A percentile compares a stretch with the other conserved stretches of the same genome.
These are phyloP conservation scores for Cadophora luteo-olivacea DNA, from an alignment of 2,329 filamentous ascomycete genomes.

Conservation along the genomic window DNA sequence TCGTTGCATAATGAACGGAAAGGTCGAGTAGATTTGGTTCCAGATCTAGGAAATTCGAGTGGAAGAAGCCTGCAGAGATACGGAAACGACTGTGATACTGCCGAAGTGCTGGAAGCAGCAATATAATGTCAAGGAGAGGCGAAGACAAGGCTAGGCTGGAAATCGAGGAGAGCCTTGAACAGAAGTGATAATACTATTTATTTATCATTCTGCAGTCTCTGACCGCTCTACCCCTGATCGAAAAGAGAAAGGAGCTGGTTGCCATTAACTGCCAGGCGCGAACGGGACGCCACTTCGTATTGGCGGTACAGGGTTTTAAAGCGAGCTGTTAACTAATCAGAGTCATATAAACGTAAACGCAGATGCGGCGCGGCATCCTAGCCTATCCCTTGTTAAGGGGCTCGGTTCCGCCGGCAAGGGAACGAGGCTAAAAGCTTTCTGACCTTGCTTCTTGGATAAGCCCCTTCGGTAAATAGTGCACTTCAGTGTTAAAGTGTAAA, in stretches of 20 bases:
- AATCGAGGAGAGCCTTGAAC: too few species aligned
- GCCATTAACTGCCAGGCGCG: not conserved
- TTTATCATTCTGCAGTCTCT: not conserved
- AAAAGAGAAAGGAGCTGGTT: not conserved
- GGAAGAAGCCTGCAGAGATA: not conserved
- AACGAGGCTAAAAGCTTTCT: too few species aligned
- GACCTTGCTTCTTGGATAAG: too few species aligned
- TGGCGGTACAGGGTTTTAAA: too few species aligned
- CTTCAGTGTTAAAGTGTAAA: too few species aligned
- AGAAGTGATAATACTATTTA: not conserved
- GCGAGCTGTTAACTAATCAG: too few species aligned
- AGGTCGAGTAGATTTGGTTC: not conserved
- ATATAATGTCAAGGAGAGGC: not conserved
- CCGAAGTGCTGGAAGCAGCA: not conserved
- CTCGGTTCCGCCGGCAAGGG: too few species aligned
- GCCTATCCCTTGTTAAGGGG: too few species aligned
- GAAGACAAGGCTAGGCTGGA: not conserved
- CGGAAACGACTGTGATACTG: slow-evolving; percentile 9
- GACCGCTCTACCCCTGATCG: not conserved
- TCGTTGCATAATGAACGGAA: slow-evolving; percentile 2
- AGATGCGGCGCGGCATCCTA: too few species aligned
- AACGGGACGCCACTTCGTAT: too few species aligned
- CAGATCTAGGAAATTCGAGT: not conserved
- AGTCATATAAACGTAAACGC: too few species aligned
- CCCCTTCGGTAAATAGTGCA: too few species aligned